Conservation (phyloP, 441 rosid genomes). For the Metrosideros polymorpha region DNA sequence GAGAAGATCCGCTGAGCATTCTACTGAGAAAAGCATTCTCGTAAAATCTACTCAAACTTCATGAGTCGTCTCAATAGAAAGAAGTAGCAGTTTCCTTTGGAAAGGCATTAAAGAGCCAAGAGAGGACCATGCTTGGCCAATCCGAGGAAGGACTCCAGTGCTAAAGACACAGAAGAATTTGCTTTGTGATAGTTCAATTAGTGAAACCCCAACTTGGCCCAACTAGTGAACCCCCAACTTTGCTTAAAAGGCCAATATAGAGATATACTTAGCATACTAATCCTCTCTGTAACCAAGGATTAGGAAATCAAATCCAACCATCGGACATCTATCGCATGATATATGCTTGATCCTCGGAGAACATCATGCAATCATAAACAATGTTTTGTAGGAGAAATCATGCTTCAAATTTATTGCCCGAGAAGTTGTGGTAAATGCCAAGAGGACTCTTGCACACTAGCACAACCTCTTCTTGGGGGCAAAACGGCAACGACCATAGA, state of each 20-base stretch:
- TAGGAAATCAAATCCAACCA: neutral
- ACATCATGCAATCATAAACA: neutral
- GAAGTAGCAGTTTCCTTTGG: neutral
- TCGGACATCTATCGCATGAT: neutral
- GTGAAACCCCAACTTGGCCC: neutral
- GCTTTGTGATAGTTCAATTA: neutral
- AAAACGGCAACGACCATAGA: neutral
- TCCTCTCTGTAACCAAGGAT: neutral
- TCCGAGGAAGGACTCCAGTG: neutral
- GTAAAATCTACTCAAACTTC: no score
- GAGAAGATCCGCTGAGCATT: neutral
- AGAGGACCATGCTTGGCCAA: neutral
- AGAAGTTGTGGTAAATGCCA: neutral
- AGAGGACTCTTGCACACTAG: neutral
- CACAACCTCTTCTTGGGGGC: neutral
- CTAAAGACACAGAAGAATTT: neutral
- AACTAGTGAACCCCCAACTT: neutral
- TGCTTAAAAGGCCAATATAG: neutral
- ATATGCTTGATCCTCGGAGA: neutral
- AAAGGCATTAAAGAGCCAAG: neutral
- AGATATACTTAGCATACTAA: neutral
- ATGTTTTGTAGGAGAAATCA: neutral
- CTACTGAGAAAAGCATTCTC: neutral
- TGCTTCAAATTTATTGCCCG: neutral
- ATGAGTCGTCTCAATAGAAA: neutral